A percentile compares a stretch with the other conserved stretches of the same genome.
These are phyloP conservation scores for Candida ipomoeae DNA, from an alignment of 805 yeast species.

Conservation along the genomic window DNA sequence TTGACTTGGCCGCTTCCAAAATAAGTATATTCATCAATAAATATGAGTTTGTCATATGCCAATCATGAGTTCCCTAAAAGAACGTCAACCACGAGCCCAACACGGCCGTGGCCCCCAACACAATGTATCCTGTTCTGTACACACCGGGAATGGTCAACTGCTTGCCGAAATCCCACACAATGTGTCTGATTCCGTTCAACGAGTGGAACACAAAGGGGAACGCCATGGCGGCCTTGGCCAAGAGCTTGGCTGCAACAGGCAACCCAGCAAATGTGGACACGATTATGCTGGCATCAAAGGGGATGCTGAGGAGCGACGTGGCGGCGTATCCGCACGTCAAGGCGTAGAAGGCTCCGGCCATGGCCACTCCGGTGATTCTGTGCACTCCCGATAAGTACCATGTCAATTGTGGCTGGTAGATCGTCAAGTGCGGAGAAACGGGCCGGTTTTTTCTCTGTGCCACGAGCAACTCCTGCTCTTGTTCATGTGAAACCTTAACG, in stretches of 20 bases:
- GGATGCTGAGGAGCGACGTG: constrained; percentile 51
- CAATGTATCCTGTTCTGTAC: constrained; percentile 85
- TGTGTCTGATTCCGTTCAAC: constrained; percentile 86
- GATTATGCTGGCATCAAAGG: constrained; percentile 53
- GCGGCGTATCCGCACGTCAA: constrained; percentile 74
- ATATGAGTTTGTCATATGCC: too few species aligned
- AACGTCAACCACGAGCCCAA: constrained; percentile 57
- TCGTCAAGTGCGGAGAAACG: constrained; percentile 80
- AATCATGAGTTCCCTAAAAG: constrained; percentile 21
- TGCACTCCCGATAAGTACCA: constrained; percentile 77
- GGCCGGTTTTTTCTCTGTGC: constrained; percentile 89
- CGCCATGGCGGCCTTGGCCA: constrained; percentile 65
- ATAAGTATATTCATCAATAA: too few species aligned
- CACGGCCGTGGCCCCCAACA: constrained; percentile 59
- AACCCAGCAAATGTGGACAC: constrained; percentile 56
- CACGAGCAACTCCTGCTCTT: constrained; percentile 65
- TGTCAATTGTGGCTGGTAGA: constrained; percentile 89
- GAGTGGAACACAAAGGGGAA: constrained; percentile 86
- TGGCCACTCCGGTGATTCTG: constrained; percentile 81
- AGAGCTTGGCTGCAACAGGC: constrained; percentile 59
- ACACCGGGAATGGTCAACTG: constrained; percentile 83
- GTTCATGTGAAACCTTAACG: constrained; percentile 49
- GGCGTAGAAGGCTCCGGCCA: constrained; percentile 76
- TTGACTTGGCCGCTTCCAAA: too few species aligned
- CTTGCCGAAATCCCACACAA: constrained; percentile 87